A percentile compares a stretch with the other conserved stretches of the same genome.
Evolutionary conservation across 2,329 filamentous ascomycete species (phyloP).

Genomic region (Zasmidium angulare): DNA sequence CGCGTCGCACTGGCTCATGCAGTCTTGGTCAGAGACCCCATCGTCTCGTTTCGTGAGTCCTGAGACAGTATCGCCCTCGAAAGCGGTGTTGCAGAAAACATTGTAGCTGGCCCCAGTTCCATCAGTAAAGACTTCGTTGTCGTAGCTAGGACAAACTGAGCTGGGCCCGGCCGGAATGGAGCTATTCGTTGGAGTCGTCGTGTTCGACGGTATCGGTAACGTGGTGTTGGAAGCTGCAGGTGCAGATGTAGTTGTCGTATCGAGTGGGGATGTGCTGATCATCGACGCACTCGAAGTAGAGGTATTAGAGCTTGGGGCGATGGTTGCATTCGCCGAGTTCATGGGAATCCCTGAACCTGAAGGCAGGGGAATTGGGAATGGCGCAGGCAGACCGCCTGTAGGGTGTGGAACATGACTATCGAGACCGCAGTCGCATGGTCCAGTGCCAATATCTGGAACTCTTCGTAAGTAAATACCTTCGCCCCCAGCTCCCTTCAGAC

Average conservation of each 20-base stretch:
- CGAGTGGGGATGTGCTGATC: not conserved
- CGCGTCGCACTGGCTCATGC: not conserved
- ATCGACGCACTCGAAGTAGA: not conserved
- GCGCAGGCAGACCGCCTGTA: not conserved
- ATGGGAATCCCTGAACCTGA: not conserved
- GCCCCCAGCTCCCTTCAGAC: not conserved
- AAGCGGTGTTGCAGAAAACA: not conserved
- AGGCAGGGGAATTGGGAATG: not conserved
- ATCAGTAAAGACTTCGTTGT: not conserved
- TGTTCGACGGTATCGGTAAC: not conserved
- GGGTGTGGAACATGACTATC: not conserved
- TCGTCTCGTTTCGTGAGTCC: not conserved
- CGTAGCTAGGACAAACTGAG: not conserved
- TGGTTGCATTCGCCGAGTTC: not conserved
- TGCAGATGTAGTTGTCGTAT: not conserved
- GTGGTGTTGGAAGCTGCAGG: not conserved
- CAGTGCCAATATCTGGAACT: not conserved
- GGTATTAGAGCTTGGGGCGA: not conserved
- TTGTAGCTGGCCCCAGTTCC: not conserved
- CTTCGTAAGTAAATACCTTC: not conserved
- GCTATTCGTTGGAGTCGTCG: not conserved
- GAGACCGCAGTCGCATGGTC: not conserved
- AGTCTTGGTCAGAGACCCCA: not conserved
- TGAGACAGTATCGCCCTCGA: not conserved
- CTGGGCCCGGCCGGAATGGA: not conserved